Evolutionary conservation across 768 basidiomycete genomes (phyloP), one percentile per base, ranked within the genome.

Genomic region (Clitopilus hobsonii): DNA sequence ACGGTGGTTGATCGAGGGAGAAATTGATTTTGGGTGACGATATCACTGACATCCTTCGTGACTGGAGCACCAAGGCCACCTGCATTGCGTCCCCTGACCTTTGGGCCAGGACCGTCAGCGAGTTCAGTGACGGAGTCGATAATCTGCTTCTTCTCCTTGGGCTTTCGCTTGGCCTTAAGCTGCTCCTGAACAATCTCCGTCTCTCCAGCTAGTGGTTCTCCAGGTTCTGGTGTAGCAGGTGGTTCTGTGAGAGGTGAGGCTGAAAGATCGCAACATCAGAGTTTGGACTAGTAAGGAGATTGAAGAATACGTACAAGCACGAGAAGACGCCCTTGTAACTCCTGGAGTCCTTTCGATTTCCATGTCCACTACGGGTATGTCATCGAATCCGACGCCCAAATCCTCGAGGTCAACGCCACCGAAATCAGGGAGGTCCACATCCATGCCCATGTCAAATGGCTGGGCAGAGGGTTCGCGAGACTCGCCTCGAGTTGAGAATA

Each of bases 61-160:
- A 84, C 76, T 38, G 80, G 82, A 26, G 78, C 77, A 22, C 81
- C 82, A 22, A 85, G 67, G 22, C 74, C 76, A 51, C 71, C 76
- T 25, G 71, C 71, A 25, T 79, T 76, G n/a, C 84, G 79, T 47
- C 86, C 81, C 38, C 83, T 80, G 51, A 75, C 67, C 57, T 76
- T 74, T 5, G 74, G 73, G 23, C 82, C 80, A 23, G 79, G 81
- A 2, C 84, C 84, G 55, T 84, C 84, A 38, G 80, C 78, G 41
- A 94, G 80, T 69, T 98, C 94, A 6, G 89, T 94, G 41, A 92
- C 82, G n/a, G 83, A 80, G 67, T 98, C 95, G 54, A 96, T 89
- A 45, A 94, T 91, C 60, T 91, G 88, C 69, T 89, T 95, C 78
- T 87, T 91, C 64, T 88, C 86, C 60, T 82, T 84, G 29, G 68